Evolutionary conservation across 1,284 basidiomycete species (phyloP).

Genomic region (Sporisorium scitamineum): DNA sequence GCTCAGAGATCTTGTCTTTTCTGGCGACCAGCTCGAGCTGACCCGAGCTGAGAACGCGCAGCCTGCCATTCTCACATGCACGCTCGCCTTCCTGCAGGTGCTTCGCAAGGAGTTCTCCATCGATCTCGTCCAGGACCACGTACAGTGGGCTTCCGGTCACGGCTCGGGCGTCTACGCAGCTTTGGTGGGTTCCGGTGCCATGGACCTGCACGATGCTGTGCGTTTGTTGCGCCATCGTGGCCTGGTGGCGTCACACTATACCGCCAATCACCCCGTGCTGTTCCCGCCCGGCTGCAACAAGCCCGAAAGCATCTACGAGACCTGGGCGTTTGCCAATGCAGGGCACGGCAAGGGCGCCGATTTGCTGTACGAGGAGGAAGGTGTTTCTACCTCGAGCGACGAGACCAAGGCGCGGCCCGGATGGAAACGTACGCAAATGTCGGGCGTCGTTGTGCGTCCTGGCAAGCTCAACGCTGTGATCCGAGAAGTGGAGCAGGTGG

Average conservation of each 20-base stretch:
- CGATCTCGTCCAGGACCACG: slow-evolving; percentile 62
- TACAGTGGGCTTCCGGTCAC: slow-evolving; percentile 61
- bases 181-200: slow-evolving; percentile 55
- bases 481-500: slow-evolving; percentile 48
- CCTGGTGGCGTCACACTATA: slow-evolving; percentile 53
- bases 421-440: slow-evolving; percentile 66
- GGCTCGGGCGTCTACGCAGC: slow-evolving; percentile 66
- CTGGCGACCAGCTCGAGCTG: slow-evolving; percentile 66
- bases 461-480: slow-evolving; percentile 59
- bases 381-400: slow-evolving; percentile 1
- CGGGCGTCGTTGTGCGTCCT: slow-evolving; percentile 62
- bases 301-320: slow-evolving; percentile 66
- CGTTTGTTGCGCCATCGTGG: slow-evolving; percentile 63
- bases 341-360: slow-evolving; percentile 62
- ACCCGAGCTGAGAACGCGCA: slow-evolving; percentile 66
- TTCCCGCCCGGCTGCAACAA: slow-evolving; percentile 63
- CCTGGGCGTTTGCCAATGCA: slow-evolving; percentile 68
- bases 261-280: slow-evolving; percentile 55
- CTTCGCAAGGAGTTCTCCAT: slow-evolving; percentile 62
- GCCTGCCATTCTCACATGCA: slow-evolving; percentile 63
- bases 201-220: slow-evolving; percentile 60
- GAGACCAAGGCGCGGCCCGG: slow-evolving; percentile 15
- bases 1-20: slow-evolving; percentile 61
- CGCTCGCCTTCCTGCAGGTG: slow-evolving; percentile 64
- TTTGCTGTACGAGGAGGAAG: slow-evolving; percentile 35